Evolutionary conservation across 2,329 filamentous ascomycete species (phyloP).

Genomic region (Aureobasidium sp.): DNA sequence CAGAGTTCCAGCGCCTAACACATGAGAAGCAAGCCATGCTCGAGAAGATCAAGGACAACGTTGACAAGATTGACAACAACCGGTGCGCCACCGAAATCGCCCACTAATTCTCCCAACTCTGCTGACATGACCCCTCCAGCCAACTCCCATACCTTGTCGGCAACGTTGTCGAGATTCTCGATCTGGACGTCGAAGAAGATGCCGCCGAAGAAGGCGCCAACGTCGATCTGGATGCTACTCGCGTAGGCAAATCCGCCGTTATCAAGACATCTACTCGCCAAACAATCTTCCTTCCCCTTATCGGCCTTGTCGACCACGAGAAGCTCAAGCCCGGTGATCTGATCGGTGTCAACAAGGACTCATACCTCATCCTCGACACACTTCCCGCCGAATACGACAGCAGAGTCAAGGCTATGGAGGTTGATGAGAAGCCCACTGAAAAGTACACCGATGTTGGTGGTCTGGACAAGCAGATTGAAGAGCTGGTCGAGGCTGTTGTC

Average conservation of each 20-base stretch:
- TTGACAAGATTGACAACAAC: constrained; percentile 99
- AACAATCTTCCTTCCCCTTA: constrained; percentile 96
- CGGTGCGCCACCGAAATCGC: constrained; percentile 49
- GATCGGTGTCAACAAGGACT: constrained; percentile 98
- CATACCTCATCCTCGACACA: constrained; percentile 93
- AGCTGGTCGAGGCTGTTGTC: constrained; percentile 95
- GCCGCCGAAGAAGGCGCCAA: constrained; percentile 97
- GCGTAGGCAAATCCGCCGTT: constrained; percentile 95
- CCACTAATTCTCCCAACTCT: neutral
- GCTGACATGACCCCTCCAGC: constrained; percentile 37
- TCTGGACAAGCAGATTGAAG: constrained; percentile 97
- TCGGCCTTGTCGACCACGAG: constrained; percentile 92
- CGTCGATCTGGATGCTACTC: constrained; percentile 92
- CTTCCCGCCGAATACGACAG: constrained; percentile 97
- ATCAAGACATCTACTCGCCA: constrained; percentile 99
- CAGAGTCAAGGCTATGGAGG: constrained; percentile 99
- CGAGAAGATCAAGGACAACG: constrained; percentile 98
- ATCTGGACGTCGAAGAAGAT: constrained; percentile 92
- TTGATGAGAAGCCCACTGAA: constrained; percentile 98
- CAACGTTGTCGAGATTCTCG: constrained; percentile 94
- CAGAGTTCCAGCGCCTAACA: constrained; percentile 84
- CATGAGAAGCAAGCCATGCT: constrained; percentile 95
- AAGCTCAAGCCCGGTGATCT: constrained; percentile 91
- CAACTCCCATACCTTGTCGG: constrained; percentile 97
- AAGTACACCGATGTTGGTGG: constrained; percentile 98